A percentile compares a stretch with the other conserved stretches of the same genome.
These are phyloP conservation scores for Grosmannia serpens DNA, from an alignment of 2,329 filamentous ascomycete species.

Conservation along the genomic window DNA sequence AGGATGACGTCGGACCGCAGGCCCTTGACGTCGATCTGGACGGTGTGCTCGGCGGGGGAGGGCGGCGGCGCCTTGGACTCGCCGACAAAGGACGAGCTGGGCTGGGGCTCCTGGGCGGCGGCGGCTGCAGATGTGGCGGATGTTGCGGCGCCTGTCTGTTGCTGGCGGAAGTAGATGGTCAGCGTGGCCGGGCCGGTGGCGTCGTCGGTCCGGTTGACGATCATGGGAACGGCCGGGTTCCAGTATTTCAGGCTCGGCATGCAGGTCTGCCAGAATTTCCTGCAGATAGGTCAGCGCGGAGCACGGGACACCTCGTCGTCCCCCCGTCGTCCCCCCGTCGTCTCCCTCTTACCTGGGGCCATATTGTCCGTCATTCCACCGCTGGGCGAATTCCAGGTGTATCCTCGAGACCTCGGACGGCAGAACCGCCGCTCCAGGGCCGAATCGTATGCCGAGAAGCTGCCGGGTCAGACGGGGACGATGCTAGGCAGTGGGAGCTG, in stretches of 20 bases:
- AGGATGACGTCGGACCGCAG: slow-evolving; percentile 52
- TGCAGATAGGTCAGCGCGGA: slow-evolving; percentile 21
- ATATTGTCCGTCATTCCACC: slow-evolving; percentile 54
- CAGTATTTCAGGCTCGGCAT: slow-evolving; percentile 87
- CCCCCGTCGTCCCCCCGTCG: background rate
- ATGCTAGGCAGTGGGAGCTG: slow-evolving; percentile 3
- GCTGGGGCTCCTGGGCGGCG: slow-evolving; percentile 23
- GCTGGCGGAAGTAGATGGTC: slow-evolving; percentile 50
- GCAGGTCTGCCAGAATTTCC: slow-evolving; percentile 79
- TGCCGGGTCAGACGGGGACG: slow-evolving; percentile 21
- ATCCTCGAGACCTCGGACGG: slow-evolving; percentile 65
- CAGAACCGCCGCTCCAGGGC: slow-evolving; percentile 72
- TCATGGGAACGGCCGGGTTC: slow-evolving; percentile 78
- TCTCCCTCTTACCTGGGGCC: slow-evolving; percentile 49
- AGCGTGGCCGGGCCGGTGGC: slow-evolving; percentile 46
- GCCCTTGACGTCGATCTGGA: slow-evolving; percentile 53
- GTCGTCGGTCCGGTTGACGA: slow-evolving; percentile 57
- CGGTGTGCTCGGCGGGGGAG: slow-evolving; percentile 34
- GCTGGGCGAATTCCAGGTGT: slow-evolving; percentile 59
- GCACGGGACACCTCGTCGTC: too few species aligned
- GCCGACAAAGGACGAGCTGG: slow-evolving; percentile 35
- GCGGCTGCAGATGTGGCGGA: slow-evolving; percentile 2
- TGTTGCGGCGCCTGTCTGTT: slow-evolving; percentile 4
- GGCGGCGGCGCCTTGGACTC: slow-evolving; percentile 37
- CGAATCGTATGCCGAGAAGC: slow-evolving; percentile 65